Evolutionary conservation across 108 stramenopile genomes (phyloP), one percentile per base, ranked within the genome.

Genomic region (Cyclotella choctawhatcheeana): DNA sequence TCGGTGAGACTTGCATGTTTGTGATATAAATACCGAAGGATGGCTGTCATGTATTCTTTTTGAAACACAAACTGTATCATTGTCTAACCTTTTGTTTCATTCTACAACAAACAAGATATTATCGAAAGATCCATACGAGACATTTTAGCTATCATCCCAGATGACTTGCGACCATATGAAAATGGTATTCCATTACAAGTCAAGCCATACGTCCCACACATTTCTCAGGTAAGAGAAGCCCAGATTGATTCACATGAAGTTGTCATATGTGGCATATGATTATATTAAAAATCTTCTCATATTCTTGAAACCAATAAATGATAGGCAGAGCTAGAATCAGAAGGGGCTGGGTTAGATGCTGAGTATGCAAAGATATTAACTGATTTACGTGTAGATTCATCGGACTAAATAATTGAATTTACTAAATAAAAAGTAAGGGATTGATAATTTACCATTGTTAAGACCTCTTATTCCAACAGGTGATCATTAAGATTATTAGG

Each of bases 41-140:
- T n/a, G n/a, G n/a, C n/a, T n/a, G n/a, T n/a, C n/a, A n/a, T n/a
- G n/a, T n/a, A n/a, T n/a, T n/a, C n/a, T n/a, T n/a, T n/a, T n/a
- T n/a, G n/a, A n/a, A n/a, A n/a, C n/a, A n/a, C n/a, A n/a, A n/a
- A n/a, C n/a, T n/a, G n/a, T n/a, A n/a, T n/a, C n/a, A n/a, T n/a
- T n/a, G n/a, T n/a, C n/a, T n/a, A n/a, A n/a, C n/a, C n/a, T n/a
- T n/a, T n/a, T n/a, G n/a, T n/a, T n/a, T n/a, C n/a, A n/a, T n/a
- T n/a, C n/a, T n/a, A n/a, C n/a, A n/a, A n/a, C n/a, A n/a, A n/a
- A n/a, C n/a, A n/a, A 69, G 93, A 94, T 56, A 82, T 94, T 24
- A 79, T 90, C 10, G 93, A 94, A 72, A 84, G 93, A 50, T 88
- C 87, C 25, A 73, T 94, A 34, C 70, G 90, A 35, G 93, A 94